Conservation (phyloP, 164 flowering plant species). For the Nymphaea thermarum region DNA sequence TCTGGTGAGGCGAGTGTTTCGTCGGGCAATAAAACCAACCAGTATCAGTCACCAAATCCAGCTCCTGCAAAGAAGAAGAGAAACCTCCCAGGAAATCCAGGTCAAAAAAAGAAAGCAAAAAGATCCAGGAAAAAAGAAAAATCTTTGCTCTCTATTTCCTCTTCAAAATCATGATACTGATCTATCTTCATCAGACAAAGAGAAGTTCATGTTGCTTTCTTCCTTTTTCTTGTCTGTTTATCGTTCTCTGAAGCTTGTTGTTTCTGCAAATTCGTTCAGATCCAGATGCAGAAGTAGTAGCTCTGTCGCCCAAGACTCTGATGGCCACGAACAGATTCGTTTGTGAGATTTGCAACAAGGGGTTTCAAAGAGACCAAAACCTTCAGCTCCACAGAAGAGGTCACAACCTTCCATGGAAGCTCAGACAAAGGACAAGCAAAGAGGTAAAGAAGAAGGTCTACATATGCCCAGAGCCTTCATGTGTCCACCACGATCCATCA, state of each 20-base stretch:
- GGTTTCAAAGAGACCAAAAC: conserved; percentile 77
- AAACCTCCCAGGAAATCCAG: conserved; percentile 70
- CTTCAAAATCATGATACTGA: background rate
- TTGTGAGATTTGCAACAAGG: conserved; percentile 72
- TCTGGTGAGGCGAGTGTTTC: conserved; percentile 4
- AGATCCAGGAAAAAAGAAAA: conserved; percentile 39
- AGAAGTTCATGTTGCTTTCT: background rate
- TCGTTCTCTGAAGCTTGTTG: background rate
- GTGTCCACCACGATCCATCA: conserved; percentile 62
- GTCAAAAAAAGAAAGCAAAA: conserved; percentile 12
- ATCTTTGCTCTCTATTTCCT: background rate
- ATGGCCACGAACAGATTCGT: conserved; percentile 69
- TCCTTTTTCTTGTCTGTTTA: background rate
- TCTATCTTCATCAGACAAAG: conserved; percentile 1
- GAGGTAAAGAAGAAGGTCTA: conserved; percentile 57
- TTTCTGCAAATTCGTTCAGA: conserved; percentile 19
- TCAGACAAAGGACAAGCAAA: conserved; percentile 34
- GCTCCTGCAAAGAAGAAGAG: conserved; percentile 37
- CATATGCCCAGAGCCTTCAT: conserved; percentile 62
- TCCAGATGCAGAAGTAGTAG: conserved; percentile 72
- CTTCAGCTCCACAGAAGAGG: conserved; percentile 57
- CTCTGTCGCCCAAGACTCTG: conserved; percentile 54
- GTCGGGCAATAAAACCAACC: conserved; percentile 8
- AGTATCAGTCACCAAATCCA: conserved; percentile 6
- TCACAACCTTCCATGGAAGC: conserved; percentile 69